These are phyloP conservation scores for Panaeolus cyanescens DNA, from an alignment of 768 basidiomycete genomes.

Conservation along the genomic window DNA sequence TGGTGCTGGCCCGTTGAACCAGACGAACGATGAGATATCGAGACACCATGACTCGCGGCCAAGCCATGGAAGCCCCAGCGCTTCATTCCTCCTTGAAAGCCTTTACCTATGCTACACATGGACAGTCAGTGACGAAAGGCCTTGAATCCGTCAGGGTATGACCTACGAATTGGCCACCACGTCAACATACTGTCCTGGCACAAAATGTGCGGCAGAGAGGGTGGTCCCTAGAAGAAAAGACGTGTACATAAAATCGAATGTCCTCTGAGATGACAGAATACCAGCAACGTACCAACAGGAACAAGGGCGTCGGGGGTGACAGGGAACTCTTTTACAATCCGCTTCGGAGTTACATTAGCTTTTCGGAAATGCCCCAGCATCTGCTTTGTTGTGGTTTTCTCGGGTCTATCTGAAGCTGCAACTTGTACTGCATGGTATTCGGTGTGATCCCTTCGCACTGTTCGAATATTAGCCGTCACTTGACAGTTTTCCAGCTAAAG, in stretches of 20 bases:
- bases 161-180: conserved; percentile 88
- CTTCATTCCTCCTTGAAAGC: conserved; percentile 97
- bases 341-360: conserved; percentile 81
- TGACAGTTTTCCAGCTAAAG: conserved; percentile 83
- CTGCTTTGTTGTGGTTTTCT: conserved; percentile 71
- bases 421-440: conserved; percentile 94
- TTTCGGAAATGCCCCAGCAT: conserved; percentile 91
- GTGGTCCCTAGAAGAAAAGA: conserved; percentile 64
- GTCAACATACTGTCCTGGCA: conserved; percentile 96
- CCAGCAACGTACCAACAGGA: conserved; percentile 69
- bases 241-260: neutral
- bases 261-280: neutral
- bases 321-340: conserved; percentile 84
- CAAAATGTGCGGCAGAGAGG: conserved; percentile 90
- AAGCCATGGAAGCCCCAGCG: conserved; percentile 92
- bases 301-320: conserved; percentile 89
- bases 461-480: conserved; percentile 78
- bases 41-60: conserved; percentile 94
- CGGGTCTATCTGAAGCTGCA: conserved; percentile 75
- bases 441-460: conserved; percentile 62
- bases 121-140: neutral
- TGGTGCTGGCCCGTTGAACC: conserved; percentile 96
- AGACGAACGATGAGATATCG: conserved; percentile 88
- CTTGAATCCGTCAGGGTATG: neutral
- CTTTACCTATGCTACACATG: conserved; percentile 83